Base-by-base conservation (phyloP, 2,329 filamentous ascomycete genomes). In the Cercospora beticola region DNA sequence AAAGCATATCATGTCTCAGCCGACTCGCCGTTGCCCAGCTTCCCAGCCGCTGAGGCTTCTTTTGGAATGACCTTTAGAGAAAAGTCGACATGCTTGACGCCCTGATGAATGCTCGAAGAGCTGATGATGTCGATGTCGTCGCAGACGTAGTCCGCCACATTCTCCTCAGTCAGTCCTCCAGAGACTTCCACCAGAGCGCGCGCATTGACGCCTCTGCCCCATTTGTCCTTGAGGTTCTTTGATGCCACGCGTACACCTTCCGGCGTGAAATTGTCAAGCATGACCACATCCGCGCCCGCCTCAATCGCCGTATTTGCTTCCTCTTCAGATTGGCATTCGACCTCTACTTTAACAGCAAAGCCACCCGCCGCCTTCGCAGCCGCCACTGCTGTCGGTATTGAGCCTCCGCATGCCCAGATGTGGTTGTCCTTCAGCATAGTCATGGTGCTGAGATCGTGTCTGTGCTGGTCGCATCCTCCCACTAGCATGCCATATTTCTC, bases 381-480 rank as follows among this genome's bases (percentile, higher is more conserved):
- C 49, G 84, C 84, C 26, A 99, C 94, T 5, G 95, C 95, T 23
- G 91, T 88, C 1, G 91, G 89, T 79, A 99, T 98, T 78, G 91
- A 92, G 28, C 85, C 85, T 54, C 90, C 90, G 64, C 91, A 90
- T 71, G 92, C 93, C 91, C 94, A 97, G 67, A 99, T 90, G 81
- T 99, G 95, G 81, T 99, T 99, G 82, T 99, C 95, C 84, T 99
- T 99, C 72, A 99, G 86, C 95, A 99, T 99, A 66, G 94, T 94
- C 95, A 99, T 98, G 72, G 90, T 88, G 79, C 80, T 82, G 2
- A 99, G 84, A 79, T 99, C 95, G 82, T 97, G 92, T 33, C 95
- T 86, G 80, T 99, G 95, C 2, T 90, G 88, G 81, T 99, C 95
- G 16, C 93, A 94, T 10, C 95, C 95, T 66, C 94, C 95, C 16